A percentile compares a stretch with the other conserved stretches of the same genome.
Conservation (phyloP, 441 rosid species). For the Adansonia madagascariensis region DNA sequence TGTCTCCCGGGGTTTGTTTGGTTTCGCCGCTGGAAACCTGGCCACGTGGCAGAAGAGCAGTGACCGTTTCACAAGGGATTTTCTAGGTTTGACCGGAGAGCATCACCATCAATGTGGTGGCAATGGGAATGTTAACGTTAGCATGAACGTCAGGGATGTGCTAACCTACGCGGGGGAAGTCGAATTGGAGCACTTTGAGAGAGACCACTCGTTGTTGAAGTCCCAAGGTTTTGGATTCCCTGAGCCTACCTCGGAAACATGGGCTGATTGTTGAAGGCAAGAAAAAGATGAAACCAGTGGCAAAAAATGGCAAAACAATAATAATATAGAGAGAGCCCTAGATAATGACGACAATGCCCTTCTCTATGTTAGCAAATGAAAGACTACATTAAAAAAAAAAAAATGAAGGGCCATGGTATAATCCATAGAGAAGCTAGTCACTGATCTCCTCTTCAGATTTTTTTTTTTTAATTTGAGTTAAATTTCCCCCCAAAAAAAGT, state of each 20-base stretch:
- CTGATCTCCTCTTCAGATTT: neutral
- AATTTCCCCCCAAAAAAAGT: neutral
- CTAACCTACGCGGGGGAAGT: conserved; percentile 54
- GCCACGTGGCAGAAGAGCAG: conserved; percentile 68
- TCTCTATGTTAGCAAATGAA: neutral
- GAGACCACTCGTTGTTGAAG: conserved; percentile 52
- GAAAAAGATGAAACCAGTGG: neutral
- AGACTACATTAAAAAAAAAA: neutral
- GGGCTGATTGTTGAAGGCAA: conserved; percentile 47
- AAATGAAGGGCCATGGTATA: neutral
- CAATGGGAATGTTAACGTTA: conserved; percentile 41
- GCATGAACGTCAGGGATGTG: conserved; percentile 50
- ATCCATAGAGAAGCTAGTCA: neutral
- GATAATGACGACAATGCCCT: conserved; percentile 27
- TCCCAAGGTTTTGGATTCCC: conserved; percentile 58
- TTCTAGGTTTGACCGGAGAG: conserved; percentile 71
- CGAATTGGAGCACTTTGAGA: conserved; percentile 52
- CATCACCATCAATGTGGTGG: conserved; percentile 19
- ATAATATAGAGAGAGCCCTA: neutral
- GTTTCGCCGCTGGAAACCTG: conserved; percentile 40
- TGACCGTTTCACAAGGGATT: conserved; percentile 82
- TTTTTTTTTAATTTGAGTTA: neutral
- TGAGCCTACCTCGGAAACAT: conserved; percentile 49
- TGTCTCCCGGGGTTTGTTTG: conserved; percentile 41
- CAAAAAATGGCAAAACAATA: neutral